Base-by-base conservation (phyloP, 495 filamentous ascomycete genomes). In the Chlorociboria aeruginascens region DNA sequence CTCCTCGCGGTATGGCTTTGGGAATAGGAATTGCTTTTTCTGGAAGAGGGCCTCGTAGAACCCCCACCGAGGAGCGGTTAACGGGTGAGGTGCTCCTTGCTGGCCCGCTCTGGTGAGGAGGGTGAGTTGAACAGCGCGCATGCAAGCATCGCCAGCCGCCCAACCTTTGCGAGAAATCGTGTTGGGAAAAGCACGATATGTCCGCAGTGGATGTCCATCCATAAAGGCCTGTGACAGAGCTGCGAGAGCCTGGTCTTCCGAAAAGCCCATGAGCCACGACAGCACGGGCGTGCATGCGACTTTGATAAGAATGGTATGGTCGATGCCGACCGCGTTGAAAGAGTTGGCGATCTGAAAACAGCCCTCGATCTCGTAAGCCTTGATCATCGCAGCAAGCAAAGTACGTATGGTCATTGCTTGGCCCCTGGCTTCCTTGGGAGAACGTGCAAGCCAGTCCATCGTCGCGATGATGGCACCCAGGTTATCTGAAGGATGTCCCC, bases 131-230 rank as follows among this genome's bases (percentile, higher is more conserved):
- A 95, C 89, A 33, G 90, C 90, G 54, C 83, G 82, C 67, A 95
- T 85, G 69, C 89, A 95, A 46, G 90, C 90, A 60, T 97, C 90
- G 60, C 90, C 90, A 29, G 90, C 90, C 54, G 90, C 90, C 90
- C 90, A 97, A 11, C 89, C 95, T 72, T 97, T 97, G 47, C 90
- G 77, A 16, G 87, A 93, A 88, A 95, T 95, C 71, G 90, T 94
- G 72, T 97, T 97, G 41, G 90, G 90, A 6, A 85, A 74, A 69
- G 96, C 90, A 39, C 90, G 75, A 78, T 95, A 97, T 34, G 89
- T 96, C 40, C 90, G 84, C 67, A 97, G 73, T 66, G 77, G 81
- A 70, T 95, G 89, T 49, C 90, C 90, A 63, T 97, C 90, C 37
- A 89, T 85, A 83, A 86, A 96, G 28, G 89, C 90, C 65, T 96